These are phyloP conservation scores for Saturnispora besseyi DNA, from an alignment of 805 yeast genomes.

Conservation along the genomic window DNA sequence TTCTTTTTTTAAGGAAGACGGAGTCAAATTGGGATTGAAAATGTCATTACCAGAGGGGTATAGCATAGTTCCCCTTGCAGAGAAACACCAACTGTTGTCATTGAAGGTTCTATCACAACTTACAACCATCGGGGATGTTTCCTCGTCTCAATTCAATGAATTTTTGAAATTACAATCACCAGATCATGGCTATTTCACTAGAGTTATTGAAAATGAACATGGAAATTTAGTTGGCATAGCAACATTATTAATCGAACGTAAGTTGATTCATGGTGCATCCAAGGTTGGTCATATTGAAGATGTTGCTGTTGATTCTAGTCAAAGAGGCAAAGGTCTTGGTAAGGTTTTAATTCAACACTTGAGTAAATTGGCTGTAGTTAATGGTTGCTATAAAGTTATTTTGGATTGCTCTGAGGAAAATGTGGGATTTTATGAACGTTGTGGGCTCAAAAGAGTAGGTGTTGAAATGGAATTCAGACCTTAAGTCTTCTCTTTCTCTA, in stretches of 20 bases:
- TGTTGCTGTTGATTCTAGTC: slow-evolving; percentile 63
- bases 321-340: slow-evolving; percentile 84
- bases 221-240: slow-evolving; percentile 75
- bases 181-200: slow-evolving; percentile 48
- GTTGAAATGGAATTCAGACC: slow-evolving; percentile 53
- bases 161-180: slow-evolving; percentile 53
- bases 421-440: slow-evolving; percentile 78
- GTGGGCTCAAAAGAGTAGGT: slow-evolving; percentile 65
- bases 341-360: slow-evolving; percentile 52
- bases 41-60: slow-evolving; percentile 4
- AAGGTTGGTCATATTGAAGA: slow-evolving; percentile 92
- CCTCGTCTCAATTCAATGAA: slow-evolving; percentile 38
- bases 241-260: slow-evolving; percentile 67
- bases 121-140: slow-evolving; percentile 76
- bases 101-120: slow-evolving; percentile 53
- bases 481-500: not conserved
- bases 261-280: slow-evolving; percentile 78
- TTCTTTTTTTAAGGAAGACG: not conserved
- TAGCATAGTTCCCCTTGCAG: not conserved
- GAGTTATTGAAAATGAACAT: slow-evolving; percentile 50
- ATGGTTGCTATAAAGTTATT: slow-evolving; percentile 81
- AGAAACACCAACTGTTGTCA: not conserved
- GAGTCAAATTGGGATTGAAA: too few relatives aligned
- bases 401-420: slow-evolving; percentile 83
- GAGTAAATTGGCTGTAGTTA: slow-evolving; percentile 45